Base-by-base conservation (phyloP, 2,329 filamentous ascomycete genomes). In the Cryphonectria parasitica region DNA sequence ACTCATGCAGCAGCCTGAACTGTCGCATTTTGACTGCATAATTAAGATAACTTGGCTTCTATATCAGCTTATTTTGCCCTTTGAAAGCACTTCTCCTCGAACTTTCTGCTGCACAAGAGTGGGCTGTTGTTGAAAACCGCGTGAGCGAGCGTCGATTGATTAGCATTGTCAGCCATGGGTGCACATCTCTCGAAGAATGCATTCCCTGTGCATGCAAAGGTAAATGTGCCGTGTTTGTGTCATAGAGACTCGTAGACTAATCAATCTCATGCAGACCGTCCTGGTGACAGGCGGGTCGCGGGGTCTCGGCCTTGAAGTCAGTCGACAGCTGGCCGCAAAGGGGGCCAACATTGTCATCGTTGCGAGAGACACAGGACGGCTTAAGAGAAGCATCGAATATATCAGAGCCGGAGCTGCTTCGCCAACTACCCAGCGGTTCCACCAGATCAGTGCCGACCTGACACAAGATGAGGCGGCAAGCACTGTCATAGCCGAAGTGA, bases 221-320 rank as follows among this genome's bases (percentile, higher is more conserved):
- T 70, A 68, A 13, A 28, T 54, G 28, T 31, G 19, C 73, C 54
- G 52, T 66, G 31, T 71, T 69, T 43, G 17, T 66, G 17, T 43
- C 54, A 31, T 25, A 7, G 6, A 31, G 8, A 31, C 15, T 17
- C 15, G 3, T 25, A 31, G 13, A 31, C 65, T 68, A 28, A 52
- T 69, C 15, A 25, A 52, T 69, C 13, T 75, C n/a, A 28, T 11
- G 19, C 65, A 97, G 94, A 97, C 95, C 2, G 86, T 97, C 67
- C 85, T 98, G 69, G 85, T 99, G 67, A 99, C 96, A 0, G 96
- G 96, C 63, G 94, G 91, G 43, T 98, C 96, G 0, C 93, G 98
- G 78, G 96, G 96, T 70, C 93, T 98, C 91, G 96, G 96, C 71
- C 89, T 90, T 75, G 89, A 89, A 66, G 88, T 91, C 28, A 94